These are phyloP conservation scores for Wickerhamiella nectarea DNA, from an alignment of 805 yeast genomes.

Conservation along the genomic window DNA sequence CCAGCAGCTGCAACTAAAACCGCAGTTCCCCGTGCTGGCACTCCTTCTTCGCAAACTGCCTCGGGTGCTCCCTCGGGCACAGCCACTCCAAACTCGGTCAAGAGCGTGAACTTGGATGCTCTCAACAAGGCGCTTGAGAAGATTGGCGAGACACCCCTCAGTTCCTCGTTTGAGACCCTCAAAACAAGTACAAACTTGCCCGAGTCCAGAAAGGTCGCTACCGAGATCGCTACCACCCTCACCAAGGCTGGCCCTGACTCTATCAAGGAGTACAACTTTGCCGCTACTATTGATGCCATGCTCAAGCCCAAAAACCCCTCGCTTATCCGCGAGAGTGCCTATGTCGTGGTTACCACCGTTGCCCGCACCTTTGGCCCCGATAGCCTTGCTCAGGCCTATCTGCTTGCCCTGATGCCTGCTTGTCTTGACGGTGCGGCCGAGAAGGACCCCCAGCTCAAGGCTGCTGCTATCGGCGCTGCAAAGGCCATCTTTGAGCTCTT, in stretches of 20 bases:
- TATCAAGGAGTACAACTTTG: slow-evolving; percentile 52
- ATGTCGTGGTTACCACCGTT: slow-evolving; percentile 43
- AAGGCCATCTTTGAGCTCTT: slow-evolving; percentile 56
- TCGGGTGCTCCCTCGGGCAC: slow-evolving; percentile 20
- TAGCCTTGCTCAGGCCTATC: slow-evolving; percentile 57
- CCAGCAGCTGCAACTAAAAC: no score
- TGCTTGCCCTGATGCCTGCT: slow-evolving; percentile 46
- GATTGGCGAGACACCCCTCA: slow-evolving; percentile 51
- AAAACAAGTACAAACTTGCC: slow-evolving; percentile 38
- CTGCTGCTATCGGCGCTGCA: slow-evolving; percentile 71
- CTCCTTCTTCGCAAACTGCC: neutral
- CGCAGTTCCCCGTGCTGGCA: neutral
- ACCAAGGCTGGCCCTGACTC: slow-evolving; percentile 32
- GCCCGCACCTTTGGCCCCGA: slow-evolving; percentile 52
- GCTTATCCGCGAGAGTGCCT: slow-evolving; percentile 62
- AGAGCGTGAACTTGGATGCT: slow-evolving; percentile 48
- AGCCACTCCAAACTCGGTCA: slow-evolving; percentile 38
- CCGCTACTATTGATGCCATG: slow-evolving; percentile 49
- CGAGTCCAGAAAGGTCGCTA: slow-evolving; percentile 43
- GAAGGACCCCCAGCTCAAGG: slow-evolving; percentile 72
- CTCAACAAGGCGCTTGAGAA: slow-evolving; percentile 60
- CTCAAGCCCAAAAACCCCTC: slow-evolving; percentile 62
- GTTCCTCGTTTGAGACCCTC: slow-evolving; percentile 40
- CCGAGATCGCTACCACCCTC: slow-evolving; percentile 39
- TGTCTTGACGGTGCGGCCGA: slow-evolving; percentile 69